Conservation (phyloP, 2,329 filamentous ascomycete species). For the Rosellinia necatrix region DNA sequence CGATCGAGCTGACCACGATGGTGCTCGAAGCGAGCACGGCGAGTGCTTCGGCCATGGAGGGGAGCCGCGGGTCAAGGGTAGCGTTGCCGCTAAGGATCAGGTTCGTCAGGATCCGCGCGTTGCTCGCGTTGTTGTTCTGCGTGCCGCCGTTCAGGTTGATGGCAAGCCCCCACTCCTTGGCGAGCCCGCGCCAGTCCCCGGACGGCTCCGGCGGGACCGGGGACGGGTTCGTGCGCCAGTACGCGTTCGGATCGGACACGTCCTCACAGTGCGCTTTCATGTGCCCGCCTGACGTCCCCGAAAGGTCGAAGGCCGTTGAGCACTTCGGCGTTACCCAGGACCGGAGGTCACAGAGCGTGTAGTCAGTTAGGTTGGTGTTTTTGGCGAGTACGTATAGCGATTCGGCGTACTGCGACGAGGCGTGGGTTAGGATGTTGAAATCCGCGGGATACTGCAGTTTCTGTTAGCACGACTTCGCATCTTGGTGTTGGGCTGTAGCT, state of each 20-base stretch:
- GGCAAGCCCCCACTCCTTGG: constrained; percentile 57
- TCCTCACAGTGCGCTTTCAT: constrained; percentile 68
- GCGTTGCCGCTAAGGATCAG: constrained; percentile 49
- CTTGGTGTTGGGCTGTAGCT: too few relatives aligned
- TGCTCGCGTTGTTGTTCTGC: constrained; percentile 60
- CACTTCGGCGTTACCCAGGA: constrained; percentile 68
- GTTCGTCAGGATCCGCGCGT: constrained; percentile 62
- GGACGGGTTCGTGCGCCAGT: constrained; percentile 48
- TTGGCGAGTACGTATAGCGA: constrained; percentile 71
- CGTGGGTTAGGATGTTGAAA: constrained; percentile 71
- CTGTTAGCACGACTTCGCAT: background rate
- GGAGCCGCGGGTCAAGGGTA: constrained; percentile 56
- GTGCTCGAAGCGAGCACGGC: constrained; percentile 72
- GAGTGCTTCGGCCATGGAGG: constrained; percentile 74
- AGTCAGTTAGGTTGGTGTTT: constrained; percentile 46
- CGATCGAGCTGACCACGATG: constrained; percentile 62
- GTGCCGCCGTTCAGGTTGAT: constrained; percentile 62
- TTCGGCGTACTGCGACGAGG: constrained; percentile 48
- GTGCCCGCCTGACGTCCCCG: constrained; percentile 60
- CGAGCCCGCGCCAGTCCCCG: constrained; percentile 60
- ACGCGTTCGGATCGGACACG: constrained; percentile 56
- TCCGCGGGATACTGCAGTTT: constrained; percentile 54
- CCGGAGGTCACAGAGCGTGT: constrained; percentile 70
- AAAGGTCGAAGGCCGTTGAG: constrained; percentile 64
- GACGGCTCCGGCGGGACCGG: constrained; percentile 42